These are phyloP conservation scores for Plasmodium blacklocki DNA, from an alignment of 169 alveolate genomes.

Conservation along the genomic window DNA sequence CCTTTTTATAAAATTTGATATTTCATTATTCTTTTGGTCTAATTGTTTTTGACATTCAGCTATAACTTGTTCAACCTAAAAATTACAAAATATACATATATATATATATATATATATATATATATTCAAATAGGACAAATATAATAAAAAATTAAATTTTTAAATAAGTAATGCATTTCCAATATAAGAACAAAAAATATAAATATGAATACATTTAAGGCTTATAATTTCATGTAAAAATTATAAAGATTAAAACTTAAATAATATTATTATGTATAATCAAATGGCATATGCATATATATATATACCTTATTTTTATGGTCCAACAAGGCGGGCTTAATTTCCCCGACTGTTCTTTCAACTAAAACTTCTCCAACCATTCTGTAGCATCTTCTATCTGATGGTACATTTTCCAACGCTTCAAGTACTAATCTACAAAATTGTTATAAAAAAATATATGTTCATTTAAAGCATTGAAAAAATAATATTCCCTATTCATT, in stretches of 20 bases:
- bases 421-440: constrained; percentile 88
- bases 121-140: neutral
- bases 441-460: constrained; percentile 3
- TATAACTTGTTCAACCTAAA: constrained; percentile 70
- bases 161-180: neutral
- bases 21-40: constrained; percentile 65
- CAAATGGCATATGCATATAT: neutral
- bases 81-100: neutral
- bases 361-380: constrained; percentile 93
- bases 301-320: constrained; percentile 83
- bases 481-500: neutral
- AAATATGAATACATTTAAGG: too few species aligned
- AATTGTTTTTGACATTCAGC: constrained; percentile 66
- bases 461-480: neutral
- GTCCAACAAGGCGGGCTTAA: constrained; percentile 89
- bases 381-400: constrained; percentile 91
- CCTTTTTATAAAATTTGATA: constrained; percentile 62
- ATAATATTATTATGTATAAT: neutral
- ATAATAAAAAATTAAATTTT: neutral
- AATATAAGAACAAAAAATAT: too few species aligned
- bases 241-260: constrained; percentile 1
- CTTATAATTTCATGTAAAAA: neutral
- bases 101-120: constrained; percentile 7
- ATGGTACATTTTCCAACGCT: constrained; percentile 87
- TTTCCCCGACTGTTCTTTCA: constrained; percentile 91